phyloP scores from a whole-genome alignment of 371 early-diverging fungal species.

The Encephalitozoon cuniculi region DNA sequence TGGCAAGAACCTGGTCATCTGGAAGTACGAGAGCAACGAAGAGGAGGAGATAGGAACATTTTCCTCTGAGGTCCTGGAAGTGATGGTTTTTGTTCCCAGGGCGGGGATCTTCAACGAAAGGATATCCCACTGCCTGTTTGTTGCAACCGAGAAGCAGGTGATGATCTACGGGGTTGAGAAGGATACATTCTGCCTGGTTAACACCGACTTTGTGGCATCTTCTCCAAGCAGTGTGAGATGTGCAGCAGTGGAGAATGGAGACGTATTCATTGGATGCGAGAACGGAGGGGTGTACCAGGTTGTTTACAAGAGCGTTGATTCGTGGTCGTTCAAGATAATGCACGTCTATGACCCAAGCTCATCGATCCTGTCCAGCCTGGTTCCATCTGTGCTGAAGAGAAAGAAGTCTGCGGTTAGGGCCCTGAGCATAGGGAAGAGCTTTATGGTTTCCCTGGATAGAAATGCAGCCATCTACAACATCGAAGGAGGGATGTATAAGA shows the following conservation, averaged over 20 bases:
- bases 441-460: conserved; percentile 26
- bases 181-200: conserved; percentile 19
- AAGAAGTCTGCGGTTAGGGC: conserved; percentile 13
- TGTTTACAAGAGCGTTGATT: conserved; percentile 30
- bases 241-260: conserved; percentile 10
- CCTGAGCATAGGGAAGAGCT: conserved; percentile 10
- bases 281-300: conserved; percentile 47
- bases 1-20: conserved; percentile 31
- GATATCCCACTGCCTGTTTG: conserved; percentile 34
- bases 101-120: conserved; percentile 40
- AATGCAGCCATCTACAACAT: conserved; percentile 32
- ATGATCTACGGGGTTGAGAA: conserved; percentile 50
- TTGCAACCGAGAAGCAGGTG: conserved; percentile 41
- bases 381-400: conserved; percentile 30
- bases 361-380: conserved; percentile 16
- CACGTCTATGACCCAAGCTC: conserved; percentile 31
- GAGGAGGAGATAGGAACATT: conserved; percentile 27
- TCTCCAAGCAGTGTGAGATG: not conserved
- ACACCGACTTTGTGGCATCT: conserved; percentile 37
- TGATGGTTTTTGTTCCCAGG: conserved; percentile 32
- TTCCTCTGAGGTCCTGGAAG: conserved; percentile 11
- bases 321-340: conserved; percentile 34
- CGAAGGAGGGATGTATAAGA: conserved; percentile 19
- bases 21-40: conserved; percentile 30
- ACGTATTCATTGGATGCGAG: conserved; percentile 45